Evolutionary conservation across 306 rosid genomes (phyloP), one percentile per base, ranked within the genome.

Genomic region (Trifolium pratense): DNA sequence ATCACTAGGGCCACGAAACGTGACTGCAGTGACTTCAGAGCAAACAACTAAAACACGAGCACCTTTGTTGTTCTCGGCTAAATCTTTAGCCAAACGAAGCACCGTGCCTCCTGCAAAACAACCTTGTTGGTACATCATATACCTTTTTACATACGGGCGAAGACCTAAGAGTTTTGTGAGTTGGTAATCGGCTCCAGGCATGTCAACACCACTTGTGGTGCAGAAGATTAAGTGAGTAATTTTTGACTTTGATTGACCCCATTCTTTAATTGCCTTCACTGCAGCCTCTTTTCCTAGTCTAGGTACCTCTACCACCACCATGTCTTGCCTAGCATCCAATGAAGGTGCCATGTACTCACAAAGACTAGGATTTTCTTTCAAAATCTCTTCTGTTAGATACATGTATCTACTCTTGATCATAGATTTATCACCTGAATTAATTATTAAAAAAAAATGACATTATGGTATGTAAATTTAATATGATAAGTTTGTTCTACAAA

Each of bases 161-260:
- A 90, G 91, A 12, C 91, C 90, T 14, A 90, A 75, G 12, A 88
- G 87, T 79, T 90, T 90, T 1, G 93, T 86, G 75, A 90, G 91
- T 37, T 87, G 93, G 58, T 85, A 88, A 23, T 90, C 91, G 0
- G 90, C 90, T 0, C 90, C 91, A 1, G 90, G 96, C 93, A 90
- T 90, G 77, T 90, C 96, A 0, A 88, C 90, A 53, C 96, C 96
- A 68, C 93, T 86, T 0, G 88, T 86, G 68, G 96, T 91, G 84
- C 93, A 88, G 52, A 91, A 84, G 49, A 91, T 80, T 3, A 91
- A 31, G 55, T 87, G 94, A 9, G 94, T 91, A 18, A 91, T 86
- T 76, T 91, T 89, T 20, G 96, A 88, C 23, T 83, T 88, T 25
- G 93, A 87, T 17, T 88, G 83, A 0, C 83, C 83, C 80, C 83